Conservation (phyloP, 2,329 filamentous ascomycete species). For the Pseudogymnoascus sp. region DNA sequence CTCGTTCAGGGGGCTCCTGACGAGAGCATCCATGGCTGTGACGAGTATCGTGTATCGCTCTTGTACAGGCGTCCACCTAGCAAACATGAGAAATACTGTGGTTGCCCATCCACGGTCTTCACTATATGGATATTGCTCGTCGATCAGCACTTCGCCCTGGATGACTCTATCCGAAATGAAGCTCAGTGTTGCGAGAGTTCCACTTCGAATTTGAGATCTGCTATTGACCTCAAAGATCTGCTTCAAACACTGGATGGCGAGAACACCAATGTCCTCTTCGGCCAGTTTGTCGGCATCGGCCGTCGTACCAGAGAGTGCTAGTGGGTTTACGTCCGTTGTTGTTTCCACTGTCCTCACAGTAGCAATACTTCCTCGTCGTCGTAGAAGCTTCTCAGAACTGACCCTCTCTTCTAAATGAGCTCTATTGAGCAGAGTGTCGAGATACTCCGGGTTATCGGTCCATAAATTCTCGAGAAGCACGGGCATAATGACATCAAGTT, state of each 20-base stretch:
- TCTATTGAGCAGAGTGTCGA: constrained; percentile 59
- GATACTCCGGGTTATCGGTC: constrained; percentile 60
- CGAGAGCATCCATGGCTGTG: constrained; percentile 67
- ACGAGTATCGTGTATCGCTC: constrained; percentile 87
- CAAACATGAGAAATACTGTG: constrained; percentile 68
- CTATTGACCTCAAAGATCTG: constrained; percentile 79
- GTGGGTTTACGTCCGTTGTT: constrained; percentile 50
- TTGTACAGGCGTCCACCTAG: constrained; percentile 86
- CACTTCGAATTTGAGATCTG: constrained; percentile 68
- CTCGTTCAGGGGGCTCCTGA: constrained; percentile 59
- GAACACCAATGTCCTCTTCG: constrained; percentile 76
- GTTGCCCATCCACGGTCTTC: constrained; percentile 66
- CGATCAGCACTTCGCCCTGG: constrained; percentile 46
- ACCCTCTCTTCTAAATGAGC: constrained; percentile 59
- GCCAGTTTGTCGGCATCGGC: constrained; percentile 83
- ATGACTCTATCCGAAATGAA: constrained; percentile 59
- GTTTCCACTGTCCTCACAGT: constrained; percentile 67
- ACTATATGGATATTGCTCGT: constrained; percentile 26
- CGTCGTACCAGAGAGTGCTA: constrained; percentile 70
- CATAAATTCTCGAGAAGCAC: constrained; percentile 82
- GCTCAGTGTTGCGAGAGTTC: constrained; percentile 62
- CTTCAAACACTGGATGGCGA: constrained; percentile 79
- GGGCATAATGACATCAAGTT: constrained; percentile 71
- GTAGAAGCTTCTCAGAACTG: constrained; percentile 53
- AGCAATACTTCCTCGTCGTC: constrained; percentile 67